Percentiles rank a stretch among this genome's conserved stretches.
Conservation (phyloP, 345 rosid species). For the Eutrema yunnanense region DNA sequence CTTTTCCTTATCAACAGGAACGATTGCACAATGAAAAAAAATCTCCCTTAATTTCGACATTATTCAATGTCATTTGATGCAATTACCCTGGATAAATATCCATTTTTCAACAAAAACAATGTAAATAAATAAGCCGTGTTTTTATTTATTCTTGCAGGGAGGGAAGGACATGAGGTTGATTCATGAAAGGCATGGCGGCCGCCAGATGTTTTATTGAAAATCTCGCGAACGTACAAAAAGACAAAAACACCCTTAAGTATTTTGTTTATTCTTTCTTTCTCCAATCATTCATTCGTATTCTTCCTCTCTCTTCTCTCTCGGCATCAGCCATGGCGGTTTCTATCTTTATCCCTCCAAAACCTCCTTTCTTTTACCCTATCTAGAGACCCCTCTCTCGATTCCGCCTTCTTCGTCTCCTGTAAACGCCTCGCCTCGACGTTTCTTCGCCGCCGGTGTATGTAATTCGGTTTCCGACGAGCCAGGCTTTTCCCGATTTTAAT, state of each 20-base stretch:
- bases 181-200: conserved; percentile 14
- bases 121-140: too few relatives aligned
- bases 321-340: conserved; percentile 35
- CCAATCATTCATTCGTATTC: conserved; percentile 19
- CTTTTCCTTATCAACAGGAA: too few relatives aligned
- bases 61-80: too few relatives aligned
- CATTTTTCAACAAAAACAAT: too few relatives aligned
- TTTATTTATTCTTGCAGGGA: background rate
- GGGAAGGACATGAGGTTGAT: background rate
- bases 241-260: conserved; percentile 5
- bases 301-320: background rate
- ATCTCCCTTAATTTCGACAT: too few relatives aligned
- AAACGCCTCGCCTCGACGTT: background rate
- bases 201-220: conserved; percentile 7
- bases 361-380: conserved; percentile 25
- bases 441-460: background rate
- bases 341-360: conserved; percentile 34
- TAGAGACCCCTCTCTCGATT: background rate
- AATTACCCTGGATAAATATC: too few relatives aligned
- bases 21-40: too few relatives aligned
- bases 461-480: background rate
- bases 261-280: background rate
- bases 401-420: background rate
- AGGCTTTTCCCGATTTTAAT: conserved; percentile 20
- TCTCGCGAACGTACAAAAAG: background rate